Base-by-base conservation (phyloP, 768 basidiomycete genomes). In the Trametes villosa region DNA sequence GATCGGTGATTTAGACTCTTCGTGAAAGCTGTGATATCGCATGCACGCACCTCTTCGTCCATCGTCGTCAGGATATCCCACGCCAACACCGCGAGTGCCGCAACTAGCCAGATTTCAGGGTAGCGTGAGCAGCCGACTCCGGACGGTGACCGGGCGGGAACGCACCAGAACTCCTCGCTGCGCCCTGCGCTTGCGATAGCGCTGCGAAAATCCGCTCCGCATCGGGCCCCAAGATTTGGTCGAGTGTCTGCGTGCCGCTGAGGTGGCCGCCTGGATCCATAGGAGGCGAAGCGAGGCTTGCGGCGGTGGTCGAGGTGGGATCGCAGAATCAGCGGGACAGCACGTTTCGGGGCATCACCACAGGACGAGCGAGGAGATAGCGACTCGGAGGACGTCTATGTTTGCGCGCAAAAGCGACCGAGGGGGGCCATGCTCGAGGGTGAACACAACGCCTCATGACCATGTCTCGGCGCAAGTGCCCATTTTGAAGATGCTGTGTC, bases 51-150 rank as follows among this genome's bases (percentile, higher is more conserved):
- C 59, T 64, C 63, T 2, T 57, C 54, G 40, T 57, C 59, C 51
- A 57, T 33, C 1, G 59, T 60, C 0, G 59, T 57, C 13, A 64
- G 30, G n/a, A 64, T 57, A 33, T 64, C 63, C 55, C 59, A 64
- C 22, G 50, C 31, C 12, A 64, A 46, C 11, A 64, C 30, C 6
- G 59, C 44, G 12, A 64, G 55, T 22, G 63, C 63, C 18, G 63
- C 59, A n/a, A 31, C 63, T 64, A 34, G 8, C 17, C 34, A 34
- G 12, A n/a, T n/a, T n/a, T n/a, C 12, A 13, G 45, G 17, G 26
- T 42, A 27, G 30, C 44, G 33, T 27, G 20, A 20, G 20, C 4
- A 15, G 17, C 22, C 22, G 9, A 20, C 22, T 6, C 33, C 12
- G 36, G 24, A n/a, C 36, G n/a, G 27, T 18, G 18, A 22, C 7